Percentiles rank a stretch among this genome's conserved stretches.
These are phyloP conservation scores for Suillus decipiens DNA, from an alignment of 768 basidiomycete genomes.

Conservation along the genomic window DNA sequence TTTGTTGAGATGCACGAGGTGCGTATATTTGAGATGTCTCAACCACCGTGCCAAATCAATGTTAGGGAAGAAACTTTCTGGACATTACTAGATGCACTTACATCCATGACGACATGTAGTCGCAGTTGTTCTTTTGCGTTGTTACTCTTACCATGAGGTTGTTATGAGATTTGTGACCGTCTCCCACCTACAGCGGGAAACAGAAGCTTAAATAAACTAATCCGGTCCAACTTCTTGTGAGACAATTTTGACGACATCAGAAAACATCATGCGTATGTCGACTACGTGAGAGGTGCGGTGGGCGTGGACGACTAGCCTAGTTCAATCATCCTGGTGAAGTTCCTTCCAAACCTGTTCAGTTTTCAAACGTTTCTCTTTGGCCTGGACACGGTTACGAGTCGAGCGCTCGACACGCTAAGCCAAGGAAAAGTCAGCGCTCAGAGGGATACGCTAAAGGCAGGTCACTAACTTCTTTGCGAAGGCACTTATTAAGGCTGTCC, in stretches of 20 bases:
- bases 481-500: conserved; percentile 66
- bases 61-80: not conserved
- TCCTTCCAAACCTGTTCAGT: conserved; percentile 63
- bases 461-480: conserved; percentile 63
- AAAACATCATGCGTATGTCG: not conserved
- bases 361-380: conserved; percentile 58
- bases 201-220: not conserved
- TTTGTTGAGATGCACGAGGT: not conserved
- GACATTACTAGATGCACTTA: not conserved
- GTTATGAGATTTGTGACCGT: not conserved
- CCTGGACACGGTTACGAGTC: conserved; percentile 55
- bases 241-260: conserved; percentile 3
- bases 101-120: not conserved
- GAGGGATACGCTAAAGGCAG: conserved; percentile 2
- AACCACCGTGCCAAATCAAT: not conserved
- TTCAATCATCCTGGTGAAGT: conserved; percentile 51
- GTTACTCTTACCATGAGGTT: not conserved
- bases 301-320: not conserved
- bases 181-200: not conserved
- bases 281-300: not conserved
- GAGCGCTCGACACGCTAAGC: conserved; percentile 57
- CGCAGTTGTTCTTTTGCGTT: not conserved
- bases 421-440: conserved; percentile 12
- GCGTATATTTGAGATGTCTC: not conserved
- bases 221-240: not conserved